Evolutionary conservation across 225 moss, liverwort and hornwort genomes (phyloP).

Genomic region (Bryoerythrophyllum caledonicum): DNA sequence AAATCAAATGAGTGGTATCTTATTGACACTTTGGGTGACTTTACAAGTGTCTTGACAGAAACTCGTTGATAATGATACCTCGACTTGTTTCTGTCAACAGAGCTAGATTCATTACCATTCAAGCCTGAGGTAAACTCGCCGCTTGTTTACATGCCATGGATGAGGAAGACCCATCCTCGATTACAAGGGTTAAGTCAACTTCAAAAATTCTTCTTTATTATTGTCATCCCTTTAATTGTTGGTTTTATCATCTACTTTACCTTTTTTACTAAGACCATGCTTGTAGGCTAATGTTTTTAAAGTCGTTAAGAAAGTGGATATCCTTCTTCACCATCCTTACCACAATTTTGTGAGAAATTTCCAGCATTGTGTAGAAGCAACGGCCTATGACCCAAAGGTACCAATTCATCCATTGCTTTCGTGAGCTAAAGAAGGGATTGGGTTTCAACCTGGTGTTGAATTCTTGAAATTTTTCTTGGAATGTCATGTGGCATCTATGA

Average conservation of each 20-base stretch:
- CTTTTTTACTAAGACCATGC: no score
- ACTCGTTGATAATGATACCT: constrained; percentile 7
- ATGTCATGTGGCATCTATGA: constrained; percentile 55
- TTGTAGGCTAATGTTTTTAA: constrained; percentile 57
- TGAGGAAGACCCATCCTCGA: no score
- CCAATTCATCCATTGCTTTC: constrained; percentile 1
- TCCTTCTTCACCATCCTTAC: constrained; percentile 63
- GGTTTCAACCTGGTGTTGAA: neutral
- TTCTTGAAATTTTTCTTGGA: no score
- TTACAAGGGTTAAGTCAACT: no score
- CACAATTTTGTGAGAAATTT: constrained; percentile 60
- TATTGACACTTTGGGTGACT: no score
- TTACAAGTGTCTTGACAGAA: no score
- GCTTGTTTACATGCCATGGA: constrained; percentile 44
- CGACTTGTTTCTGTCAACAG: constrained; percentile 28
- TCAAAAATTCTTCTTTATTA: neutral
- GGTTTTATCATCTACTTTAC: neutral
- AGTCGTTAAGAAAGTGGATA: constrained; percentile 54
- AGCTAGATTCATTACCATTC: constrained; percentile 54
- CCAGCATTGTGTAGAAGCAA: constrained; percentile 60
- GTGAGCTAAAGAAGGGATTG: neutral
- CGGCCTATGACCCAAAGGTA: constrained; percentile 61
- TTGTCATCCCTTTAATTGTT: neutral
- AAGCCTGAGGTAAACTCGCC: constrained; percentile 47
- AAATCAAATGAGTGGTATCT: no score